A percentile compares a stretch with the other conserved stretches of the same genome.
phyloP scores from a whole-genome alignment of 148 eudicot species.

The Mesembryanthemum crystallinum region DNA sequence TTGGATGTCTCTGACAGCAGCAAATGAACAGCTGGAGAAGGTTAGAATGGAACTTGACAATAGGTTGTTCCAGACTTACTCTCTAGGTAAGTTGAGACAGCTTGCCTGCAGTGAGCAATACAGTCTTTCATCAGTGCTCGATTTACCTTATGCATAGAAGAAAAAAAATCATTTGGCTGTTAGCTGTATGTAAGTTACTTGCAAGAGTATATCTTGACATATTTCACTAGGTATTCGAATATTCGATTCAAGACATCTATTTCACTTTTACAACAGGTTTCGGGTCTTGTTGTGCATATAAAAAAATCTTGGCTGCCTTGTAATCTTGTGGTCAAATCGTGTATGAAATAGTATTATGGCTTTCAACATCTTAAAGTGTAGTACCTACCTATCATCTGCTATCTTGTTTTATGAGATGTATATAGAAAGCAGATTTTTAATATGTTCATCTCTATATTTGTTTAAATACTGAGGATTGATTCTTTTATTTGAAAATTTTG shows the following conservation, averaged over 20 bases:
- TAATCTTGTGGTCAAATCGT: neutral
- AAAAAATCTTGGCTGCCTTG: neutral
- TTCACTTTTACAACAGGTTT: neutral
- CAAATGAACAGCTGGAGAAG: slow-evolving; percentile 81
- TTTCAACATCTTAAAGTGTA: neutral
- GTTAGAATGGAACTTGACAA: slow-evolving; percentile 88
- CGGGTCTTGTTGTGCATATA: neutral
- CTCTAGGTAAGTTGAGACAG: slow-evolving; percentile 61
- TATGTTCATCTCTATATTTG: too few relatives aligned
- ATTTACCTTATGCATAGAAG: neutral
- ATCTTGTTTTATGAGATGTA: neutral
- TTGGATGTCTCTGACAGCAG: slow-evolving; percentile 90
- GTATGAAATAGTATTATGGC: neutral
- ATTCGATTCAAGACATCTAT: neutral
- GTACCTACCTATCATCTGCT: neutral
- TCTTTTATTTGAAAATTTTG: neutral
- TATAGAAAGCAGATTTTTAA: neutral
- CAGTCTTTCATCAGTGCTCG: neutral
- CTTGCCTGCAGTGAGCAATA: neutral
- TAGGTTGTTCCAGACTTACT: slow-evolving; percentile 55
- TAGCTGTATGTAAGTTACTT: neutral
- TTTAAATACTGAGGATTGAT: neutral
- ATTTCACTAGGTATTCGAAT: neutral
- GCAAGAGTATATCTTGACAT: neutral
- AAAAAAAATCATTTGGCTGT: neutral